These are phyloP conservation scores for Blastosporella zonata DNA, from an alignment of 1,284 basidiomycete species.

Conservation along the genomic window DNA sequence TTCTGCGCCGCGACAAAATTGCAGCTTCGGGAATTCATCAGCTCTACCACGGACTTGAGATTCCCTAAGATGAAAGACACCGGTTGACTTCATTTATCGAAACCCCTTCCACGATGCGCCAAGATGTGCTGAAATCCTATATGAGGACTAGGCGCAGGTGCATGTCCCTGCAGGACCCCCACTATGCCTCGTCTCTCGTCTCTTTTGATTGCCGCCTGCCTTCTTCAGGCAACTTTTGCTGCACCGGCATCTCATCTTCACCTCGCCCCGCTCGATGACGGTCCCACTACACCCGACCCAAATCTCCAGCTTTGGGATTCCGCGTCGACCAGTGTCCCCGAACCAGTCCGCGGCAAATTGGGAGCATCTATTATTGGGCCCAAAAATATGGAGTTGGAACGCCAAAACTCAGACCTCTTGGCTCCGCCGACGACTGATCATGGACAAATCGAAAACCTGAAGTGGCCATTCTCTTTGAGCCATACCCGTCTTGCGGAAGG, in stretches of 20 bases:
- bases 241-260: constrained; percentile 7
- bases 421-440: constrained; percentile 54
- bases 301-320: constrained; percentile 11
- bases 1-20: not conserved
- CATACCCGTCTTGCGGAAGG: constrained; percentile 52
- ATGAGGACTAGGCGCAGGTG: not conserved
- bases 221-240: constrained; percentile 2
- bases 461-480: constrained; percentile 60
- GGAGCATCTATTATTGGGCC: constrained; percentile 44
- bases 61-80: not conserved
- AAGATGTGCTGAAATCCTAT: not conserved
- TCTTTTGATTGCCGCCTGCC: not conserved
- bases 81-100: not conserved
- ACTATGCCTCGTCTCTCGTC: not conserved
- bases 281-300: not conserved
- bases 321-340: constrained; percentile 13
- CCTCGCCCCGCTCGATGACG: constrained; percentile 6
- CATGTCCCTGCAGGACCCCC: not conserved
- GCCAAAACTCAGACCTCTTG: constrained; percentile 46
- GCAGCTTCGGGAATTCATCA: not conserved
- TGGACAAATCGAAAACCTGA: constrained; percentile 40
- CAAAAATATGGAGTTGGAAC: constrained; percentile 43
- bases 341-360: constrained; percentile 22
- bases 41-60: not conserved
- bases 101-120: not conserved